These are phyloP conservation scores for Vitis hybrid DNA, from an alignment of 177 flowering plant genomes.

Conservation along the genomic window DNA sequence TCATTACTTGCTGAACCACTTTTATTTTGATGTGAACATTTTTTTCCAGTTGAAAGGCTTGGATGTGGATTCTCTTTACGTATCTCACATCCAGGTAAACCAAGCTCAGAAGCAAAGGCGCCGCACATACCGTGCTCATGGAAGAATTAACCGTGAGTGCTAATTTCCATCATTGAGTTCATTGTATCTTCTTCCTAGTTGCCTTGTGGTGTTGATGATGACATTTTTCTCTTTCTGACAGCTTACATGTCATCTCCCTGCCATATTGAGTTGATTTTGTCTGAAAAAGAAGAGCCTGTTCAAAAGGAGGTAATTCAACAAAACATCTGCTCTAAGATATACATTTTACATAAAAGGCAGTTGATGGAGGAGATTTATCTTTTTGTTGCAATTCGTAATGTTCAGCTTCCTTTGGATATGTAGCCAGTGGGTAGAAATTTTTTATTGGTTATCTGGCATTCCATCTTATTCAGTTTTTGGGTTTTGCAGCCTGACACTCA, in stretches of 20 bases:
- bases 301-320: constrained; percentile 37
- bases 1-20: background rate
- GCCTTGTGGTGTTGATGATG: background rate
- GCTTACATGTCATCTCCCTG: constrained; percentile 54
- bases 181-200: background rate
- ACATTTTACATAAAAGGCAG: background rate
- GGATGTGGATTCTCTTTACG: constrained; percentile 39
- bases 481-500: constrained; percentile 40
- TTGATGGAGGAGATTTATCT: background rate
- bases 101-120: constrained; percentile 50
- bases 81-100: constrained; percentile 53
- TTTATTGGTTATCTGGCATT: background rate
- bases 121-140: constrained; percentile 49
- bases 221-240: constrained; percentile 13
- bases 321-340: background rate
- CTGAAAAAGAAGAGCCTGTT: constrained; percentile 45
- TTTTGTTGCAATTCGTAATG: background rate
- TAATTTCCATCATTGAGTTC: background rate
- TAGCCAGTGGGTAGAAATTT: background rate
- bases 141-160: constrained; percentile 46
- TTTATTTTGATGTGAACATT: background rate
- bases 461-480: background rate
- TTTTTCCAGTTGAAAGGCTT: constrained; percentile 39
- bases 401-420: too few relatives aligned
- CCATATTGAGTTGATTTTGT: constrained; percentile 38